Evolutionary conservation across 805 yeast species (phyloP).

Genomic region (Candida incommunis): DNA sequence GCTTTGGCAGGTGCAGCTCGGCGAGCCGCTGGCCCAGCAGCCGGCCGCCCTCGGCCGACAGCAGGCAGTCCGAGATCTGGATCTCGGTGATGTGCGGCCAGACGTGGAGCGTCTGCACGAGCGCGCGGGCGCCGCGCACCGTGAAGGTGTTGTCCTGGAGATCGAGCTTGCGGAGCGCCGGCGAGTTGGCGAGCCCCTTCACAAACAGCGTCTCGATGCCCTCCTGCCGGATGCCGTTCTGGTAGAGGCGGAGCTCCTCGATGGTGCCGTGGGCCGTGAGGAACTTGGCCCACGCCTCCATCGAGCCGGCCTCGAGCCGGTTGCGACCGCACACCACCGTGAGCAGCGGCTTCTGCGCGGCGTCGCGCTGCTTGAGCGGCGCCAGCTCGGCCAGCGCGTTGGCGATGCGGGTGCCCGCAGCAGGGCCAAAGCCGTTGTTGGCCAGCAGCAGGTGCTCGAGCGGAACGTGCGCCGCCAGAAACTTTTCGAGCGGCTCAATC

Average conservation of each 20-base stretch:
- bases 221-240: conserved; percentile 92
- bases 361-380: conserved; percentile 38
- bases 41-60: conserved; percentile 67
- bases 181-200: conserved; percentile 55
- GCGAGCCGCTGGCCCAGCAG: conserved; percentile 27
- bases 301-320: conserved; percentile 90
- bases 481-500: conserved; percentile 74
- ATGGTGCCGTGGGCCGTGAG: conserved; percentile 65
- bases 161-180: conserved; percentile 54
- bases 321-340: conserved; percentile 95
- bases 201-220: conserved; percentile 67
- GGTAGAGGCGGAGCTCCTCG: conserved; percentile 68
- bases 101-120: conserved; percentile 41
- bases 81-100: conserved; percentile 68
- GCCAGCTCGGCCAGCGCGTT: conserved; percentile 65
- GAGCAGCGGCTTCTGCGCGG: conserved; percentile 38
- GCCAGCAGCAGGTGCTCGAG: conserved; percentile 78
- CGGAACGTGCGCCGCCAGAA: conserved; percentile 59
- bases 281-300: conserved; percentile 72
- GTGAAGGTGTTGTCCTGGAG: conserved; percentile 95
- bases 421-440: conserved; percentile 97
- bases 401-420: conserved; percentile 92
- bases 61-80: conserved; percentile 77
- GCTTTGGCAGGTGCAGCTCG: conserved; percentile 19
- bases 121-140: conserved; percentile 42